These are phyloP conservation scores for Scleromitrula shiraiana DNA, from an alignment of 2,329 filamentous ascomycete species.

Conservation along the genomic window DNA sequence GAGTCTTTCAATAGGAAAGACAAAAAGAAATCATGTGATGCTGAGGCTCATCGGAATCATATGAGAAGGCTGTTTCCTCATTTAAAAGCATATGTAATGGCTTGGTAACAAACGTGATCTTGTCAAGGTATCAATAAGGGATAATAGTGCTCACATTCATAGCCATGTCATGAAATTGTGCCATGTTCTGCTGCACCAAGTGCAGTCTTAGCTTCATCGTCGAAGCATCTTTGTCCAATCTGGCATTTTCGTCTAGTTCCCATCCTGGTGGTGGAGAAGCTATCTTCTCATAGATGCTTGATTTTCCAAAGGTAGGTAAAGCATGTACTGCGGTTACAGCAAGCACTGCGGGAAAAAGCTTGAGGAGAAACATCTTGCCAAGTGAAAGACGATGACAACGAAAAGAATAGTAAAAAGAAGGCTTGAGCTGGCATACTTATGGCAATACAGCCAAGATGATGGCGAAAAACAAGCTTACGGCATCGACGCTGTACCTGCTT, in stretches of 20 bases:
- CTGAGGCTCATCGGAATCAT: neutral
- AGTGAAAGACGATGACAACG: conserved; percentile 4
- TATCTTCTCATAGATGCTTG: conserved; percentile 21
- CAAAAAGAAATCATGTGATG: too few species aligned
- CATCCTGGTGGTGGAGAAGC: conserved; percentile 22
- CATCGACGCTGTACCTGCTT: conserved; percentile 7
- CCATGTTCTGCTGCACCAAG: conserved; percentile 25
- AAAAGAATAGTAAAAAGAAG: neutral
- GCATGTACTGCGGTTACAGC: conserved; percentile 4
- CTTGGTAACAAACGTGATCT: too few species aligned
- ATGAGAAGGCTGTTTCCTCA: neutral
- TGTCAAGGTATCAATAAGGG: too few species aligned
- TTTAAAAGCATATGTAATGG: too few species aligned
- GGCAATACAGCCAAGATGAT: conserved; percentile 4
- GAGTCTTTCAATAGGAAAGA: neutral
- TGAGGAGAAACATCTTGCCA: conserved; percentile 9
- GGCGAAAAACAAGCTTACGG: conserved; percentile 2
- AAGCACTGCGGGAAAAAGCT: conserved; percentile 5
- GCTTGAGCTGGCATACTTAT: conserved; percentile 6
- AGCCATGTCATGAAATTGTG: conserved; percentile 25
- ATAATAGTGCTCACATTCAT: conserved; percentile 20
- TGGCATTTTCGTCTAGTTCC: conserved; percentile 15
- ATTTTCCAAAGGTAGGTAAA: conserved; percentile 11
- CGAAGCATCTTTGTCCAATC: conserved; percentile 20
- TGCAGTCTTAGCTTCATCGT: conserved; percentile 24